Evolutionary conservation across 306 rosid genomes (phyloP), one percentile per base, ranked within the genome.

Genomic region (Hippophae rhamnoides): DNA sequence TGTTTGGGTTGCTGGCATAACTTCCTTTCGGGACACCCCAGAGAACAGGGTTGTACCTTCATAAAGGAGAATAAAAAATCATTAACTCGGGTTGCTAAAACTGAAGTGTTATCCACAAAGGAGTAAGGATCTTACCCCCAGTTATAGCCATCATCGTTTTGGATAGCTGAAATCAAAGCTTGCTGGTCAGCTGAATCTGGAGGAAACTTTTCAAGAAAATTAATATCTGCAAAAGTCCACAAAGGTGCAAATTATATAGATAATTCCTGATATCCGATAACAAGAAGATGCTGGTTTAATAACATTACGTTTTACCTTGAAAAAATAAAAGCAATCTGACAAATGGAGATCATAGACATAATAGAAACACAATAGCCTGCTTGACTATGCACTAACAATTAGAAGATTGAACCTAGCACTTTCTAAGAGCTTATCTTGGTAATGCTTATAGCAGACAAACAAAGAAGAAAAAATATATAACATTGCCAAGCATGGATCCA

Each of bases 21-120:
- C 98, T 83, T 65, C 98, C 98, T 83, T 92, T 92, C 44, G 98
- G 98, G 57, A 85, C 93, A 7, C 98, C 98, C 95, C 96, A 87
- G 54, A 92, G 79, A 63, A 87, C 84, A 70, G 98, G 98, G 76
- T 87, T 92, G 72, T 85, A 92, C 84, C 98, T 92, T 74, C 54
- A 31, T 42, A 69, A 63, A 65, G 66, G 57, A 68, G 9, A 59
- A 60, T n/a, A 66, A 10, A 68, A 57, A 70, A 57, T 58, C 63
- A 76, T 65, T 43, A 68, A 67, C 23, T 62, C 25, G 58, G 25
- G 27, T 52, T 58, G 65, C 47, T 48, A 53, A 64, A 47, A 47
- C 57, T 45, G 27, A 51, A 70, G 46, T 27, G 59, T 52, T 62
- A 46, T 46, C 59, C 57, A 62, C 59, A 45, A 27, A 42, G 9